Evolutionary conservation across 2,329 filamentous ascomycete species (phyloP), one percentile per base, ranked within the genome.

Genomic region (Aspergillus persii): DNA sequence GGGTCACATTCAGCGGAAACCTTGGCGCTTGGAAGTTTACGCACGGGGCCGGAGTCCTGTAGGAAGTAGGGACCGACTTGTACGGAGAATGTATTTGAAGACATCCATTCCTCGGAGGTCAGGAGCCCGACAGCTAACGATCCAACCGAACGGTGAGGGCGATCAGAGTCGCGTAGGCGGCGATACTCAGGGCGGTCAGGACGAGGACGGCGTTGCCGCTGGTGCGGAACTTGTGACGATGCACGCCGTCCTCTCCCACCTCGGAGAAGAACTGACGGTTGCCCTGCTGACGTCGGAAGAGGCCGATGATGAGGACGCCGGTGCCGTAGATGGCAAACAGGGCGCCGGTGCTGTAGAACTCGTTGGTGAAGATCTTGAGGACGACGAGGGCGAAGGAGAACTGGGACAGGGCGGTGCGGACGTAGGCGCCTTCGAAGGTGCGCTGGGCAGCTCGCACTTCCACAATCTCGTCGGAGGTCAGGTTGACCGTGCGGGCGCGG

Each of bases 341-440:
- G 6, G 95, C 95, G n/a, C 95, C 95, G 63, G 97, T 96, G 66
- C 89, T 87, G 78, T 98, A 98, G 81, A 99, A 98, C 73, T 98
- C 95, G 54, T 88, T 85, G 8, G 92, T 97, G 80, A 99, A 98
- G 76, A 99, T 96, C 79, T 96, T 96, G 66, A 96, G 86, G 54
- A 99, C 91, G 63, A 99, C 88, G 53, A 99, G 87, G 23, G 94
- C 89, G 76, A 99, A 98, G 58, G 90, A 94, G 80, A 98, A 98
- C 71, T 98, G 93, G 3, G 91, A 91, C 23, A 99, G 86, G 2
- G 94, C 93, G 0, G 95, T 99, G 61, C 95, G 90, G 71, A 97
- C 89, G 77, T 98, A 99, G 26, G 95, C 95, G 26, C 95, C 95
- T 77, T 99, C 95, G 69, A 98, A 99, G 2, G 95, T 99, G 56